Percentiles rank a stretch among this genome's conserved stretches.
Conservation (phyloP, 2,329 filamentous ascomycete genomes). For the Botrytis fabae region DNA sequence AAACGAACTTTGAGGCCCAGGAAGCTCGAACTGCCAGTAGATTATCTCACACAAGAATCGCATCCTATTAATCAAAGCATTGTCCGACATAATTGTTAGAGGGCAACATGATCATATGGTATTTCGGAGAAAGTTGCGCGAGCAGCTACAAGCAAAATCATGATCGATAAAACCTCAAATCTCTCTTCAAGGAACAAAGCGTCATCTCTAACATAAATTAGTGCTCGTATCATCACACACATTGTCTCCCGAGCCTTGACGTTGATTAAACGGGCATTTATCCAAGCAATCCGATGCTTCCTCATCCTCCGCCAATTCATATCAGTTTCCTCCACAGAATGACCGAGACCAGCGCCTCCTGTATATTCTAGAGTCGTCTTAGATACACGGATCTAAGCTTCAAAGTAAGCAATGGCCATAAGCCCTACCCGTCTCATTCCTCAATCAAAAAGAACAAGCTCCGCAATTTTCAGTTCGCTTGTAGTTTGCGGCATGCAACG, state of each 20-base stretch:
- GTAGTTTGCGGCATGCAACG: neutral
- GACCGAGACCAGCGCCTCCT: neutral
- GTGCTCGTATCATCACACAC: neutral
- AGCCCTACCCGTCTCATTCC: neutral
- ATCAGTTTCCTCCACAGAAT: neutral
- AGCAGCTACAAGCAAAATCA: no score
- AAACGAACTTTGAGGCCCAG: neutral
- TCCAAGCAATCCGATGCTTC: neutral
- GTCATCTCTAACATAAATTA: conserved; percentile 16
- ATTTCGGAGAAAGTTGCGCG: no score
- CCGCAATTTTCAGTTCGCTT: neutral
- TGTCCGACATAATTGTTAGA: neutral
- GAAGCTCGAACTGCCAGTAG: neutral
- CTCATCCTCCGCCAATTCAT: no score
- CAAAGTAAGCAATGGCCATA: neutral
- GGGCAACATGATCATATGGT: no score
- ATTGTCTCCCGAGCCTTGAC: neutral
- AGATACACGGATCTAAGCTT: no score
- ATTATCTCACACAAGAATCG: neutral
- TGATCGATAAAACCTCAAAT: neutral
- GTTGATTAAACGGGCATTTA: neutral
- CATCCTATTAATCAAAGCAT: neutral
- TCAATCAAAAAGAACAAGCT: neutral
- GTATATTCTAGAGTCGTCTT: neutral
- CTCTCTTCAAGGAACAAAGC: conserved; percentile 18